Percentiles rank a stretch among this genome's conserved stretches.
phyloP scores from a whole-genome alignment of 345 rosid genomes.

The Eucalyptus globulus region DNA sequence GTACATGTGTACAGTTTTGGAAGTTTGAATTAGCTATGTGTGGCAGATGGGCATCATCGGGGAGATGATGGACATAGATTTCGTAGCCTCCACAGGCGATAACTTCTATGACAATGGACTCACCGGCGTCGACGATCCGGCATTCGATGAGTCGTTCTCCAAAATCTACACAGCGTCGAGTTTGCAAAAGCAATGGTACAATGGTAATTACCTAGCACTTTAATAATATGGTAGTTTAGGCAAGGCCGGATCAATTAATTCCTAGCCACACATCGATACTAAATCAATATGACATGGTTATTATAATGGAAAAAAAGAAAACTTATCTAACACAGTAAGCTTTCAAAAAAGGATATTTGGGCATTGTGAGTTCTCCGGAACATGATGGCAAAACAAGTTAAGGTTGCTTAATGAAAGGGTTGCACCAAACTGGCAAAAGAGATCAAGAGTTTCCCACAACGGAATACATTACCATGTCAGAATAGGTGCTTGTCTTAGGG shows the following conservation, averaged over 20 bases:
- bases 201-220: constrained; percentile 1
- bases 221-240: neutral
- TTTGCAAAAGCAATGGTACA: constrained; percentile 36
- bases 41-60: constrained; percentile 33
- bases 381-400: neutral
- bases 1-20: neutral
- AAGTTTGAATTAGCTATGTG: neutral
- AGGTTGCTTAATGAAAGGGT: neutral
- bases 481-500: neutral
- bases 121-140: constrained; percentile 15
- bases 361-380: neutral
- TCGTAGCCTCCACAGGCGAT: constrained; percentile 36
- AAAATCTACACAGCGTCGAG: constrained; percentile 24
- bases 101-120: constrained; percentile 38
- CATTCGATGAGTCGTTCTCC: constrained; percentile 24
- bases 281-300: neutral
- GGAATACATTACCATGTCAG: neutral
- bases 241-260: neutral
- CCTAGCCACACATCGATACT: neutral
- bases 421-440: neutral
- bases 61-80: constrained; percentile 18
- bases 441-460: neutral
- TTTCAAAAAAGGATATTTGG: neutral
- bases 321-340: neutral
- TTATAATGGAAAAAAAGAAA: neutral